These are phyloP conservation scores for Pseudogymnoascus sp. DNA, from an alignment of 2,329 filamentous ascomycete genomes.

Conservation along the genomic window DNA sequence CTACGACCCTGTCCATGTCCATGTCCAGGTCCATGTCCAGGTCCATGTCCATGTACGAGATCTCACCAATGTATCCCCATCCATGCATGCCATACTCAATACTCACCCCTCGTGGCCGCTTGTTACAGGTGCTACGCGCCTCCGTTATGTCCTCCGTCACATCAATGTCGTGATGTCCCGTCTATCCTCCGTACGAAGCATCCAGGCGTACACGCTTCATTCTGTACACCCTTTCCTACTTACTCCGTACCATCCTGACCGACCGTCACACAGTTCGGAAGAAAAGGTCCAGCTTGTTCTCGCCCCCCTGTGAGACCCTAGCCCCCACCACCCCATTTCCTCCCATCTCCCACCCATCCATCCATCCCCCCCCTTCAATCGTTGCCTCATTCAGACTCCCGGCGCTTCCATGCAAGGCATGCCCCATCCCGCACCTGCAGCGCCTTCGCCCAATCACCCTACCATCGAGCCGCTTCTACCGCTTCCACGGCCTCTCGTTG, in stretches of 20 bases:
- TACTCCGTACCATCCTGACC: background rate
- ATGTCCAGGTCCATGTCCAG: background rate
- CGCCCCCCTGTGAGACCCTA: background rate
- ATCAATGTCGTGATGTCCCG: background rate
- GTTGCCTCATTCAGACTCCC: slow-evolving; percentile 6
- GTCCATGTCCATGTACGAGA: background rate
- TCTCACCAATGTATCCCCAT: background rate
- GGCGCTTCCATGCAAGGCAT: slow-evolving; percentile 7
- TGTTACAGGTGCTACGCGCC: background rate
- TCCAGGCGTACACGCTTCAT: background rate
- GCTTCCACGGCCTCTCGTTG: slow-evolving; percentile 5
- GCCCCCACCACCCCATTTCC: background rate
- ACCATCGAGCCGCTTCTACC: slow-evolving; percentile 5
- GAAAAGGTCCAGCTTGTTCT: background rate
- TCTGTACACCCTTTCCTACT: background rate
- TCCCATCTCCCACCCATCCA: background rate
- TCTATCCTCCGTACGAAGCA: background rate
- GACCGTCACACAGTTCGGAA: background rate
- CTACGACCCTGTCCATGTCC: too few relatives aligned
- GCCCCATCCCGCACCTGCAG: background rate
- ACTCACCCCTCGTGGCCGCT: background rate
- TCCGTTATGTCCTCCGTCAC: background rate
- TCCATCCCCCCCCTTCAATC: background rate
- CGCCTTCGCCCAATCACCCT: background rate
- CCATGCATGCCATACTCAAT: background rate